Evolutionary conservation across 2,329 filamentous ascomycete species (phyloP), one percentile per base, ranked within the genome.

Genomic region (Aureobasidium namibiae): DNA sequence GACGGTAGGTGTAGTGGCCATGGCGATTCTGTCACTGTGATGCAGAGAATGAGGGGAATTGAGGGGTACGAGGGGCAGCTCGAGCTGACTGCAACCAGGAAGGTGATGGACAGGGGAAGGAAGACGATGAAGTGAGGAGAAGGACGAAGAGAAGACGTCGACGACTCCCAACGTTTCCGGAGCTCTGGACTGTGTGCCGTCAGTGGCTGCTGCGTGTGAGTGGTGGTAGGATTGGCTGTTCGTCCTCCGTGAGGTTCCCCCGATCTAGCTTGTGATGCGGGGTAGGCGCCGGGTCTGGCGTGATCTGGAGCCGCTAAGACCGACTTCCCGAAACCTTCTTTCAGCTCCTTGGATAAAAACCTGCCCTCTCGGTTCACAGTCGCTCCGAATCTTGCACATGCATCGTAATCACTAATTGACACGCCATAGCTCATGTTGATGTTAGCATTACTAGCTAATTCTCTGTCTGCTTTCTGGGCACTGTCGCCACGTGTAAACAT

Each of bases 1-100:
- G n/a, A 73, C 61, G 13, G 72, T 69, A 41, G 66, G 64, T 23
- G 67, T 63, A 21, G 67, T 62, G n/a, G 54, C 41, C 66, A 68
- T 69, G 24, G 38, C 48, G 36, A 46, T 38, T 49, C 18, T 31
- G 42, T 31, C 39, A 49, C 34, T 42, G 11, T 4, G 9, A 36
- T 23, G 11, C 49, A 16, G 13, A 23, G 29, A 36, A 11, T 38
- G 42, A 34, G 45, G 11, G 38, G 13, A n/a, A 3, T 34, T 48
- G 42, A 42, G 26, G 52, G 29, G 29, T 33, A 36, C 23, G 39
- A 54, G 50, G 49, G 50, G 50, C 38, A 54, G 38, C 38, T 54
- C 16, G 23, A 24, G 48, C 23, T 45, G 53, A 36, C 18, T 41
- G 23, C 16, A 38, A 46, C 41, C 41, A 44, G 9, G 26, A 53